A percentile compares a stretch with the other conserved stretches of the same genome.
Conservation (phyloP, 129 eudicot species). For the Escallonia herrerae region DNA sequence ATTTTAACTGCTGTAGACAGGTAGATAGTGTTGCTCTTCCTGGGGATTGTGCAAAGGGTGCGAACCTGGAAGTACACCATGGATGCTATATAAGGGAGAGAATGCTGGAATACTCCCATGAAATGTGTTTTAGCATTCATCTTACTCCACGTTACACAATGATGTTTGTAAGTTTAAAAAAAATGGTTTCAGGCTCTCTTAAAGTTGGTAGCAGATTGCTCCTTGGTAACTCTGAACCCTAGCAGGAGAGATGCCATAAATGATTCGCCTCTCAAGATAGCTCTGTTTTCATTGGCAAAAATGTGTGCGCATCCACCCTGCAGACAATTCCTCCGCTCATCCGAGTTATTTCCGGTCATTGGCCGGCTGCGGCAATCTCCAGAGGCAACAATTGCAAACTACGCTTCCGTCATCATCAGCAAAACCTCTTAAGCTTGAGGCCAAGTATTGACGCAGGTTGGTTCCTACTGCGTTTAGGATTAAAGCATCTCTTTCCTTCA, state of each 20-base stretch:
- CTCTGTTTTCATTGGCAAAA: conserved; percentile 73
- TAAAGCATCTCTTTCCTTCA: no score
- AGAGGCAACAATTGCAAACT: conserved; percentile 68
- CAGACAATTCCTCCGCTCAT: conserved; percentile 73
- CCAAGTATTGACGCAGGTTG: no score
- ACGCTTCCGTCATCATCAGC: conserved; percentile 58
- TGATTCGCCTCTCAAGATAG: conserved; percentile 81
- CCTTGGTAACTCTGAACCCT: conserved; percentile 63
- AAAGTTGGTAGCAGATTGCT: conserved; percentile 74
- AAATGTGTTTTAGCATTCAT: no score
- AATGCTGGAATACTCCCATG: no score
- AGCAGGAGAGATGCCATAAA: conserved; percentile 61
- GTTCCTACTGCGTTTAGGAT: no score
- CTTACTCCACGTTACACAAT: not conserved
- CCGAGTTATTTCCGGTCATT: conserved; percentile 62
- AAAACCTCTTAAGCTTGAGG: conserved; percentile 48
- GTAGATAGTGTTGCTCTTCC: no score
- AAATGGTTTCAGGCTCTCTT: conserved; percentile 56
- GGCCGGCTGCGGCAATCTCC: conserved; percentile 73
- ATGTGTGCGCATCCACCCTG: conserved; percentile 84
- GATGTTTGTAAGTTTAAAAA: not conserved
- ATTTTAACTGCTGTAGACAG: no score
- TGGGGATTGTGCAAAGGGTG: no score
- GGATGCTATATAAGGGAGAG: no score
- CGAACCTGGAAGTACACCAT: no score